These are phyloP conservation scores for Astrocystis sublimbata DNA, from an alignment of 495 filamentous ascomycete species.

Conservation along the genomic window DNA sequence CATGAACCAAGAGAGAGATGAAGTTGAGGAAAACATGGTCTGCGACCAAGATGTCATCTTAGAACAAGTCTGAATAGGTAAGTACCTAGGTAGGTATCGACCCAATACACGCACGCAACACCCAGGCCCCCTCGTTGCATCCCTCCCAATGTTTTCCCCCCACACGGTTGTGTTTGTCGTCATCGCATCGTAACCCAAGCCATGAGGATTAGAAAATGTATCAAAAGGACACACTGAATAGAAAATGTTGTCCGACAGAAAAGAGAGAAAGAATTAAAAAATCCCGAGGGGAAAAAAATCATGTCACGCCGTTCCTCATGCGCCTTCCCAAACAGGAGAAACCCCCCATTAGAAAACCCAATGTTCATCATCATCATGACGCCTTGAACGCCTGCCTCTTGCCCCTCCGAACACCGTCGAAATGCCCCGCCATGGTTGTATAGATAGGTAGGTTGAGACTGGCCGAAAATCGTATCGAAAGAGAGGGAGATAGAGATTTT, in stretches of 20 bases:
- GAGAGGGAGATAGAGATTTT: constrained; percentile 13
- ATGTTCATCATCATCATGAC: background rate
- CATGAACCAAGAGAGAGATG: background rate
- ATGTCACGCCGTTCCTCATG: background rate
- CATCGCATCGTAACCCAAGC: constrained; percentile 11
- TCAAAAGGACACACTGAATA: constrained; percentile 2
- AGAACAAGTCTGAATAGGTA: background rate
- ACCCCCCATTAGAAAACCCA: constrained; percentile 2
- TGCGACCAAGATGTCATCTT: background rate
- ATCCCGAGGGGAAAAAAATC: constrained; percentile 10
- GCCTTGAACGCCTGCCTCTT: constrained; percentile 9
- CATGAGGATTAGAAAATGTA: constrained; percentile 15
- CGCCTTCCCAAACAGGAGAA: background rate
- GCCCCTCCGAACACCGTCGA: background rate
- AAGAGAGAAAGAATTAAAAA: constrained; percentile 6
- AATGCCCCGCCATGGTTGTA: background rate
- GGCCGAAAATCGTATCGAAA: constrained; percentile 10
- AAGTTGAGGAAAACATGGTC: background rate
- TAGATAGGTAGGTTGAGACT: background rate
- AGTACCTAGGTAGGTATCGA: no score
- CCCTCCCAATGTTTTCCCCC: background rate
- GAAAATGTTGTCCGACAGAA: background rate
- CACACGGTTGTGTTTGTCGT: background rate
- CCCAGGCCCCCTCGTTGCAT: background rate
- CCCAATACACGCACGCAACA: no score